These are phyloP conservation scores for Plasmodium relictum DNA, from an alignment of 169 alveolate genomes.

Conservation along the genomic window DNA sequence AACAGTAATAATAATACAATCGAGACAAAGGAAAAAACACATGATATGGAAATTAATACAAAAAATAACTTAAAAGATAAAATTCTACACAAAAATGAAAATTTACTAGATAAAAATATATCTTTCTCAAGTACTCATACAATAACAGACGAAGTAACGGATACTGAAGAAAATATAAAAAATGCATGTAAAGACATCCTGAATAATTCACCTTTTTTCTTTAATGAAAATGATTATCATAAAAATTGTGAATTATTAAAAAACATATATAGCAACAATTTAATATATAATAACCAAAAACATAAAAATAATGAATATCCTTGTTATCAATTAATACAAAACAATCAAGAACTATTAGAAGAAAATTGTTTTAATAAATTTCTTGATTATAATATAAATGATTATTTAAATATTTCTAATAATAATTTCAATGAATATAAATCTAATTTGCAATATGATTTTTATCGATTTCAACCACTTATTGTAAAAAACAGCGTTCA, in stretches of 20 bases:
- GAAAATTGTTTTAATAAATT: conserved; percentile 5
- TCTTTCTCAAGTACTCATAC: neutral
- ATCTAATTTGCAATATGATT: neutral
- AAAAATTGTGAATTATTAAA: neutral
- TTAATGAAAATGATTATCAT: neutral
- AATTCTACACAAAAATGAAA: neutral
- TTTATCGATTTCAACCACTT: conserved; percentile 7
- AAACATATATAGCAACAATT: neutral
- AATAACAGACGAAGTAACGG: neutral
- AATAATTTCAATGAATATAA: neutral
- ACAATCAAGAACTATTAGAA: conserved; percentile 5
- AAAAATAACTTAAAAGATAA: too few species aligned
- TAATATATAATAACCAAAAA: conserved; percentile 2
- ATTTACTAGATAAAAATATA: conserved; percentile 1
- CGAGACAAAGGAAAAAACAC: too few species aligned
- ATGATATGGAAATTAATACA: too few species aligned
- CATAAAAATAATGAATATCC: conserved; percentile 17
- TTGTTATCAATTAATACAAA: neutral
- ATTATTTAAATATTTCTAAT: neutral
- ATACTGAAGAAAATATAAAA: too few species aligned
- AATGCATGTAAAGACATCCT: neutral
- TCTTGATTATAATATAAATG: conserved; percentile 1
- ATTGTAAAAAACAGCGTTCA: neutral
- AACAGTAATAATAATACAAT: too few species aligned
- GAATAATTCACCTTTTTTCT: conserved; percentile 9